Evolutionary conservation across 2,329 filamentous ascomycete species (phyloP).

Genomic region (Aspergillus ochraceoroseus): DNA sequence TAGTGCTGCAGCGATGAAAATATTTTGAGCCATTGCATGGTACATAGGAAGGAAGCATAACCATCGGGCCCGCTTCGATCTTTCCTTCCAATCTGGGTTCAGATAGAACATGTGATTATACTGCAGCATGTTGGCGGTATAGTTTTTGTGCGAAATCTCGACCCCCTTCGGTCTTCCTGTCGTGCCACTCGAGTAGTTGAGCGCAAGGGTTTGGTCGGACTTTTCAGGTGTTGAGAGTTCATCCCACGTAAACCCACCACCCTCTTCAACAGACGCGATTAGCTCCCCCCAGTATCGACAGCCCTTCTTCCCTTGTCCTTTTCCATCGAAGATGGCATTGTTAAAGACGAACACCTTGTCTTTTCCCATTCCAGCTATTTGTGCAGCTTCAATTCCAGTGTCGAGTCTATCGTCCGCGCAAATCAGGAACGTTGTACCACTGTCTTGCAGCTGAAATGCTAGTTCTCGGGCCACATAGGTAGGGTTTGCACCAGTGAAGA

Average conservation of each 20-base stretch:
- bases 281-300: conserved; percentile 62
- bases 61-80: conserved; percentile 40
- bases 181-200: conserved; percentile 72
- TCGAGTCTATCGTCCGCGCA: conserved; percentile 54
- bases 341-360: conserved; percentile 63
- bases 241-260: conserved; percentile 59
- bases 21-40: conserved; percentile 67
- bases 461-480: conserved; percentile 65
- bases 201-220: conserved; percentile 46
- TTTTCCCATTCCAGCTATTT: conserved; percentile 51
- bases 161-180: conserved; percentile 83
- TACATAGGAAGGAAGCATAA: conserved; percentile 74
- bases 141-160: conserved; percentile 71
- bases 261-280: conserved; percentile 50
- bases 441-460: conserved; percentile 69
- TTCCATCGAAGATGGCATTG: conserved; percentile 47
- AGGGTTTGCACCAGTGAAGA: conserved; percentile 74
- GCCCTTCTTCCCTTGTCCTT: conserved; percentile 35
- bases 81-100: conserved; percentile 48
- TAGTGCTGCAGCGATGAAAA: conserved; percentile 58
- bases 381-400: conserved; percentile 62
- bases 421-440: conserved; percentile 62
- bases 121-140: conserved; percentile 65
- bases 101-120: conserved; percentile 49
- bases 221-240: conserved; percentile 40